Evolutionary conservation across 2,329 filamentous ascomycete genomes (phyloP).

Genomic region (Colletotrichum paranaense): DNA sequence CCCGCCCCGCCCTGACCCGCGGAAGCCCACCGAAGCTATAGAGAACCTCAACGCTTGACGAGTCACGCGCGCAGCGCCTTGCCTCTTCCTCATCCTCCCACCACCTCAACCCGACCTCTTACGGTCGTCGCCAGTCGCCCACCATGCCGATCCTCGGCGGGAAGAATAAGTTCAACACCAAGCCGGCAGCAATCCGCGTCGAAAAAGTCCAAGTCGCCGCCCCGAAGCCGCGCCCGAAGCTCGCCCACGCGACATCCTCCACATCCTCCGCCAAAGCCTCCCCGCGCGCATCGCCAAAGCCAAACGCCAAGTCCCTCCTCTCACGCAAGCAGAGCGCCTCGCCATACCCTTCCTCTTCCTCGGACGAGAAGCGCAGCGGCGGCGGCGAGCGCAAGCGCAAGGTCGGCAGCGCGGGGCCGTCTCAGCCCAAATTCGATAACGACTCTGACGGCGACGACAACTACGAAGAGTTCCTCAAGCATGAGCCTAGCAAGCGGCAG

Average conservation of each 20-base stretch:
- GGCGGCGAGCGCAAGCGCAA: constrained; percentile 34
- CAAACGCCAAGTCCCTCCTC: constrained; percentile 38
- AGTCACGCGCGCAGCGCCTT: constrained; percentile 14
- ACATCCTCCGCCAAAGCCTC: constrained; percentile 48
- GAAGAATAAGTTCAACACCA: constrained; percentile 63
- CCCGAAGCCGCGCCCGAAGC: constrained; percentile 50
- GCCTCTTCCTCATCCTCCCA: background rate
- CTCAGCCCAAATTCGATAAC: constrained; percentile 57
- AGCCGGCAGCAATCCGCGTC: constrained; percentile 62
- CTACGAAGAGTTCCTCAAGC: constrained; percentile 49
- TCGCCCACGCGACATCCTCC: constrained; percentile 44
- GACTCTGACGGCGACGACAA: constrained; percentile 64
- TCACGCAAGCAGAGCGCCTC: constrained; percentile 54
- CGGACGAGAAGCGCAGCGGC: constrained; percentile 30
- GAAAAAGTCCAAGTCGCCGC: constrained; percentile 61
- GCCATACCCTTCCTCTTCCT: constrained; percentile 53
- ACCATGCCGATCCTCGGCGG: constrained; percentile 51
- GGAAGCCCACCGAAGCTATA: background rate
- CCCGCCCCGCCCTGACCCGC: background rate
- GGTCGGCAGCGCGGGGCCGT: constrained; percentile 30
- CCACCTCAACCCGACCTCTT: background rate
- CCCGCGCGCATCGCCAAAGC: constrained; percentile 54
- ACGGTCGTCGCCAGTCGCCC: background rate
- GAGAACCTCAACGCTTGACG: background rate
- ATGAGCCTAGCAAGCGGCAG: constrained; percentile 61